Base-by-base conservation (phyloP, 345 rosid species). In the Clausena lansium region DNA sequence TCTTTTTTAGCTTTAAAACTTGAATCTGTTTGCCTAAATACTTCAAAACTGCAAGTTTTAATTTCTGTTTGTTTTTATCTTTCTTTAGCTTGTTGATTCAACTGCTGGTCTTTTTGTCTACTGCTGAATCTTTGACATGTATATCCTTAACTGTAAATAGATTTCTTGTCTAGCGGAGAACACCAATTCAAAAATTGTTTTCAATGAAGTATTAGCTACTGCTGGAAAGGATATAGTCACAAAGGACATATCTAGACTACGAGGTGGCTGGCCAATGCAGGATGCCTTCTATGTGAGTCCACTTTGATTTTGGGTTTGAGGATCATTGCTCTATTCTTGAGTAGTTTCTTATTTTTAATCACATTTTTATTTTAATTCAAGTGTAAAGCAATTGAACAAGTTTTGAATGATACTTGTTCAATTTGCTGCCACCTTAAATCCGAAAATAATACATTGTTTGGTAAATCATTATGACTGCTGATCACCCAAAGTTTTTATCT, bases 241-340 rank as follows among this genome's bases (percentile, higher is more conserved):
- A 20, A 95, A 95, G 89, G 98, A 95, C 84, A 92, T 95, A 87
- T 89, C 97, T 80, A 90, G 99, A 84, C 73, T 95, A 81, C 97
- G 98, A 82, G 98, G 98, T 81, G 99, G 99, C 81, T 95, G 99
- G 99, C 92, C 98, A 77, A 88, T 95, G 99, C 99, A 92, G 82
- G 97, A 95, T 83, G 96, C 90, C 77, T 95, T 95, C 82, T 86
- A 87, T 80, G 99, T 93, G 85, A 90, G 99, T 81, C 28, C 64
- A 74, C 52, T 71, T 79, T 69, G 35, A 64, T 77, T 52, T 73
- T 70, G 32, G 35, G 25, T 20, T 76, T 22, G 25, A 13, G 71
- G 33, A 57, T 62, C 64, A 6, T 38, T 61, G 33, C 64, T 67
- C 13, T 66, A n/a, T 70, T 64, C 30, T 71, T 19, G 76, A 25